These are phyloP conservation scores for Kwoniella sp. DNA, from an alignment of 768 basidiomycete species.

Conservation along the genomic window DNA sequence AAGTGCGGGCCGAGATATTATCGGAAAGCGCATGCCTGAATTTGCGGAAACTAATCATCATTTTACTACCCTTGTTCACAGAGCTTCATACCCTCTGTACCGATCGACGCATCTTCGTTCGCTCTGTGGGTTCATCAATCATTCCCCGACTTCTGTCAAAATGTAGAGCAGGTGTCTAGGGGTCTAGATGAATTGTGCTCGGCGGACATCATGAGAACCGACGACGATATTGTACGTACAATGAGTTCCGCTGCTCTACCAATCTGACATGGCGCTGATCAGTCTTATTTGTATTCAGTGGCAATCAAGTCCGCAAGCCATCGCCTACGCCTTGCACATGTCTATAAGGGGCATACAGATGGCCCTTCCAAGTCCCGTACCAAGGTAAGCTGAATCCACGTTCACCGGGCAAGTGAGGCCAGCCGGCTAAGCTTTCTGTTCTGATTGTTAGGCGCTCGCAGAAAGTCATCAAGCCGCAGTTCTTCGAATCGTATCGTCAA, in stretches of 20 bases:
- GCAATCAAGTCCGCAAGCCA: conserved; percentile 53
- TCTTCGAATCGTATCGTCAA: conserved; percentile 59
- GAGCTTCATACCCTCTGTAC: conserved; percentile 56
- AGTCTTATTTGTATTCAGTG: conserved; percentile 40
- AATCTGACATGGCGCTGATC: no score
- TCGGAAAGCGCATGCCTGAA: conserved; percentile 40
- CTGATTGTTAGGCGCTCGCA: conserved; percentile 58
- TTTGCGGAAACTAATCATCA: no score
- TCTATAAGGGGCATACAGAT: conserved; percentile 81
- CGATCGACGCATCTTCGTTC: conserved; percentile 86
- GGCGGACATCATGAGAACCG: conserved; percentile 54
- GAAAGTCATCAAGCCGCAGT: conserved; percentile 82
- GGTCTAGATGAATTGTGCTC: conserved; percentile 46
- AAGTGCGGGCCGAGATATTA: conserved; percentile 40
- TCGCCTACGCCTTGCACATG: conserved; percentile 76
- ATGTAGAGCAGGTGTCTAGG: conserved; percentile 64
- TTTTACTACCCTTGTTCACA: conserved; percentile 4
- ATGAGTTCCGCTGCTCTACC: no score
- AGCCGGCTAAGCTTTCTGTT: neutral
- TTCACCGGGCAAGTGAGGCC: neutral
- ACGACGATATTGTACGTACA: conserved; percentile 56
- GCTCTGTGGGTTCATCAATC: conserved; percentile 93
- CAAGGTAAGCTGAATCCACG: conserved; percentile 58
- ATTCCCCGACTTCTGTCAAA: conserved; percentile 78
- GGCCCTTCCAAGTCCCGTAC: conserved; percentile 81